Evolutionary conservation across 2,329 filamentous ascomycete genomes (phyloP).

Genomic region (Aurifilum marmelostoma): DNA sequence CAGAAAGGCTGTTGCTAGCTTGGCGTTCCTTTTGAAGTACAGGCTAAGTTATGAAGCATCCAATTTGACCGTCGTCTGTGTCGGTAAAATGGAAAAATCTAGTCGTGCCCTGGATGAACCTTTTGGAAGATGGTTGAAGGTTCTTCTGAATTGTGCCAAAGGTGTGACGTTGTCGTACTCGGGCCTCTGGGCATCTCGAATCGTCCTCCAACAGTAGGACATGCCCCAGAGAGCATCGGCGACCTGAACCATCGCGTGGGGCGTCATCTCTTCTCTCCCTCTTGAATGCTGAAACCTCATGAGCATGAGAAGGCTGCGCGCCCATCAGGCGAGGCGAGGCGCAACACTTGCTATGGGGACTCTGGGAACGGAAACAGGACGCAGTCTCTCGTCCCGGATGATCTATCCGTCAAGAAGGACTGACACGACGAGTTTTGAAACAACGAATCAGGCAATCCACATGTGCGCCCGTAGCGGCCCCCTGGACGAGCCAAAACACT

Average conservation of each 20-base stretch:
- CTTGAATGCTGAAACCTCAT: constrained; percentile 4
- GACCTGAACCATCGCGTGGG: not conserved
- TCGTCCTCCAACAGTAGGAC: not conserved
- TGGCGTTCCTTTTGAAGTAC: not conserved
- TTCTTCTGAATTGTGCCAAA: constrained; percentile 3
- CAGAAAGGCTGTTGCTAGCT: not conserved
- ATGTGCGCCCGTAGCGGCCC: constrained; percentile 16
- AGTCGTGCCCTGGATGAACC: not conserved
- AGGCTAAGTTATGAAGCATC: not conserved
- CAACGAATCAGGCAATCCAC: constrained; percentile 24
- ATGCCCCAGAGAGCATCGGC: not conserved
- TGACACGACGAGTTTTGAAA: constrained; percentile 23
- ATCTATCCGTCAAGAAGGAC: not conserved
- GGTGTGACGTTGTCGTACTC: not conserved
- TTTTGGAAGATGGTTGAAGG: not conserved
- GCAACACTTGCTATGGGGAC: not conserved
- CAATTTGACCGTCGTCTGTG: not conserved
- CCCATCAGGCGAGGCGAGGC: not conserved
- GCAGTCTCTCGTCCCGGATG: not conserved
- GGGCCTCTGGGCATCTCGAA: not conserved
- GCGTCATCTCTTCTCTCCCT: constrained; percentile 5
- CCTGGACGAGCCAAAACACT: constrained; percentile 23
- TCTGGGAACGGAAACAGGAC: not conserved
- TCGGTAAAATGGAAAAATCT: not conserved
- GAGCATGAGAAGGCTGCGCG: constrained; percentile 5